Conservation (phyloP, 176 grass and related monocot species). For the Juncus effusus region DNA sequence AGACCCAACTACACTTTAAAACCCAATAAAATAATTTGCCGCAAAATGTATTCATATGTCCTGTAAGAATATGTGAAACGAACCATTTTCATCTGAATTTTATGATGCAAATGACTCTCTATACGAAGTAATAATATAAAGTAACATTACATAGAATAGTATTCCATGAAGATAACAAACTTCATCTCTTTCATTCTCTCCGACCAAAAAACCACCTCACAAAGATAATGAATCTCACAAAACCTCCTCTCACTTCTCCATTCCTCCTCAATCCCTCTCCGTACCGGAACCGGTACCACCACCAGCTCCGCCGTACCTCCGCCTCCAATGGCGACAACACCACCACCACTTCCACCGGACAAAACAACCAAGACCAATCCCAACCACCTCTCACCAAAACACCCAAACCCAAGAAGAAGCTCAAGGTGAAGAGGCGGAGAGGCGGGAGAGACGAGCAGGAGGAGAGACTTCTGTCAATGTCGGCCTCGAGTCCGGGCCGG, state of each 20-base stretch:
- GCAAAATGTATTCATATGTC: neutral
- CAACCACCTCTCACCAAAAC: conserved; percentile 24
- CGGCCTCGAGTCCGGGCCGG: conserved; percentile 12
- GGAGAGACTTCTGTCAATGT: conserved; percentile 14
- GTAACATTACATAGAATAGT: too few relatives aligned
- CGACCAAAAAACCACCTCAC: conserved; percentile 12
- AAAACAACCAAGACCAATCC: neutral
- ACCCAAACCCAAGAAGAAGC: conserved; percentile 42
- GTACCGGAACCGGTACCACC: neutral
- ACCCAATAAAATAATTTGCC: too few relatives aligned
- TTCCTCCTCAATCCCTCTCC: conserved; percentile 36
- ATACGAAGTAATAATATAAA: too few relatives aligned
- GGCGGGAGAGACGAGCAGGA: conserved; percentile 9
- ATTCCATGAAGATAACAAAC: conserved; percentile 3
- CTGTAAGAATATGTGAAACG: neutral
- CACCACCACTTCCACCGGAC: conserved; percentile 17
- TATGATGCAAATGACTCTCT: too few relatives aligned
- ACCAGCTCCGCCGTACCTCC: neutral
- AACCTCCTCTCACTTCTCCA: conserved; percentile 17
- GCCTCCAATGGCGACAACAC: conserved; percentile 28
- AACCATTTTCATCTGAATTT: neutral
- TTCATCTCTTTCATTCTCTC: neutral
- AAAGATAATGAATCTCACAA: conserved; percentile 14
- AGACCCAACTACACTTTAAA: too few relatives aligned
- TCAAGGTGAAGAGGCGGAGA: conserved; percentile 35